Base-by-base conservation (phyloP, 140 eudicot species). In the Cichorium intybus region DNA sequence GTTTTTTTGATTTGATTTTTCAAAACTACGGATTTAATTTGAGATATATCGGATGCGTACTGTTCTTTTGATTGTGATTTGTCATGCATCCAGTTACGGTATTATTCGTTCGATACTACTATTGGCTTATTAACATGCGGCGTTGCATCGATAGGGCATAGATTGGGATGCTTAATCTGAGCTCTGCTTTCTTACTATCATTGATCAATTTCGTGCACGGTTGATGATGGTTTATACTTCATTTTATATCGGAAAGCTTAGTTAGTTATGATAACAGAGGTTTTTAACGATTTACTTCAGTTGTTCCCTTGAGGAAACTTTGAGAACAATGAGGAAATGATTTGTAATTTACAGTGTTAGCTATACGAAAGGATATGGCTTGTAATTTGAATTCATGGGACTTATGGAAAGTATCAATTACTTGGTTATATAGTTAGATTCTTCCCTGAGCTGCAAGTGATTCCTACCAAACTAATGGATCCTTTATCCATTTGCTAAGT, bases 121-220 rank as follows among this genome's bases (percentile, higher is more conserved):
- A 54, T 54, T 26, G 37, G 35, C 12, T 26, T 54, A 6, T 54
- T 54, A 26, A 54, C 37, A 14, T 24, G 37, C 60, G 37, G 6
- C n/a, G n/a, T 62, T 62, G 53, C 50, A 22, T 50, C 46, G 29
- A 20, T 65, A 31, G 67, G 21, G 49, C 49, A 53, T 22, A 22
- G 69, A 67, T 67, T n/a, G 39, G 15, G 66, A 27, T 34, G 34
- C 49, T 15, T n/a, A n/a, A n/a, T n/a, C n/a, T n/a, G 4, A 31
- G 60, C 35, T 24, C 35, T 34, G 21, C 4, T 54, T 54, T 8
- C 29, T 23, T 52, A 52, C 31, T 52, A 21, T 52, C 18, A 11
- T 10, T 52, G 21, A 52, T 15, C 35, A 24, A 54, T 12, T 54
- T 24, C 24, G 35, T 54, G 37, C 35, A 22, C 8, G 46, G 54